Base-by-base conservation (phyloP, 305 asterid species). In the Fraxinus nigra region DNA sequence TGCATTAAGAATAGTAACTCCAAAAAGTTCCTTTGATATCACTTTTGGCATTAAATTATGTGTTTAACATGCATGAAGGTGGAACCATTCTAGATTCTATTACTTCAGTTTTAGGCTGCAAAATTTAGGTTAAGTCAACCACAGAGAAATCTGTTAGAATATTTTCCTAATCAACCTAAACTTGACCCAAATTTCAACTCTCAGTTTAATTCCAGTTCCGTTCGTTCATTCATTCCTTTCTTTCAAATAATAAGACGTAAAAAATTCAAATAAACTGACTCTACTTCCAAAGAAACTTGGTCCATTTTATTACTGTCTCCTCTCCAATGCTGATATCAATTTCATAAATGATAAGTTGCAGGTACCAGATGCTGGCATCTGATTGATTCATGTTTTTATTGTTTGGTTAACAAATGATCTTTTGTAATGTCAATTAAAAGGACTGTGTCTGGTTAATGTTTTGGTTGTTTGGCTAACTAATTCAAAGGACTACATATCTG, bases 371-470 rank as follows among this genome's bases (percentile, higher is more conserved):
- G 87, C 77, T 78, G 43, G 46, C 78, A 70, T 78, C 7, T 51
- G 48, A 73, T 73, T 82, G 82, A 82, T 75, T 82, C 73, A 78
- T 33, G 69, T 63, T 22, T 78, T 78, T 28, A 28, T 76, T 70
- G 92, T 89, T 91, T 88, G 94, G 89, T 86, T 86, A 89, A 88
- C 92, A 88, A 89, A 87, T 54, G 78, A n/a, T 33, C 76, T 34
- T 72, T 34, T 80, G 18, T 74, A 7, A 18, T 63, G 73, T 85
- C 69, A 75, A 34, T 65, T 65, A 35, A 84, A 40, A 70, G 40
- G 37, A 28, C 73, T 24, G 7, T 32, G 43, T 5, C 70, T 13
- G n/a, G 34, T 26, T 67, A 18, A 24, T 11, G 74, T 28, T 67
- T 67, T 65, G 74, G 35, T 67, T 67, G 74, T 67, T 67, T 67